Percentiles rank a stretch among this genome's conserved stretches.
Evolutionary conservation across 805 yeast genomes (phyloP).

Genomic region (Candida peoriensis): DNA sequence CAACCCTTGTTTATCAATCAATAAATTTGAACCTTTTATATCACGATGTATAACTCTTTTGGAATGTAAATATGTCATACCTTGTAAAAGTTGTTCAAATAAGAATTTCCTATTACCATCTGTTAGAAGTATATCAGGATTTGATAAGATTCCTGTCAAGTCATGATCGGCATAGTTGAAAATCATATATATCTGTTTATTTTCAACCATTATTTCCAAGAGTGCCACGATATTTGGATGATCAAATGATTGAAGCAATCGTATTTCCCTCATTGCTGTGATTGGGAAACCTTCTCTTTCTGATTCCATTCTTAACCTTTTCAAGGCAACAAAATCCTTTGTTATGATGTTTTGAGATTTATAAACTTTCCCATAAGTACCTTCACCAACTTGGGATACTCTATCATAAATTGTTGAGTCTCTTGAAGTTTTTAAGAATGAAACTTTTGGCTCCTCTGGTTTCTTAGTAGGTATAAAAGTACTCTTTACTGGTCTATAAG

Average conservation of each 20-base stretch:
- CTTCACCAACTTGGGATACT: slow-evolving; percentile 94
- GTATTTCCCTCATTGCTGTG: slow-evolving; percentile 89
- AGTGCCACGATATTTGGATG: slow-evolving; percentile 81
- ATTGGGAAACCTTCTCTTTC: slow-evolving; percentile 96
- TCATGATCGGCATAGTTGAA: slow-evolving; percentile 94
- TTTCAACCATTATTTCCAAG: slow-evolving; percentile 84
- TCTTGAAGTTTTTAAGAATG: slow-evolving; percentile 20
- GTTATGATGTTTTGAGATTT: slow-evolving; percentile 75
- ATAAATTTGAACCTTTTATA: slow-evolving; percentile 75
- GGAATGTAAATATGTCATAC: slow-evolving; percentile 63
- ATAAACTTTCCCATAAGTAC: slow-evolving; percentile 95
- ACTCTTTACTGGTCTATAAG: slow-evolving; percentile 4
- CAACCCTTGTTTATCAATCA: slow-evolving; percentile 56
- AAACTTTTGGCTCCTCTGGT: slow-evolving; percentile 7
- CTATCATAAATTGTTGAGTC: slow-evolving; percentile 48
- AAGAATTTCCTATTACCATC: slow-evolving; percentile 64
- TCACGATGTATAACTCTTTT: slow-evolving; percentile 73
- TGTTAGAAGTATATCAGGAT: slow-evolving; percentile 58
- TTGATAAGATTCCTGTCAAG: slow-evolving; percentile 78
- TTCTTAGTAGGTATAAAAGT: neutral
- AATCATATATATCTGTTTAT: slow-evolving; percentile 72
- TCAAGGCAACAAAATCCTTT: slow-evolving; percentile 75
- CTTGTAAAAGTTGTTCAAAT: slow-evolving; percentile 60
- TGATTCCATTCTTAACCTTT: slow-evolving; percentile 73
- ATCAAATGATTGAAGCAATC: slow-evolving; percentile 73